A percentile compares a stretch with the other conserved stretches of the same genome.
phyloP scores from a whole-genome alignment of 2,329 filamentous ascomycete species.

The Colletotrichum euphorbiae region DNA sequence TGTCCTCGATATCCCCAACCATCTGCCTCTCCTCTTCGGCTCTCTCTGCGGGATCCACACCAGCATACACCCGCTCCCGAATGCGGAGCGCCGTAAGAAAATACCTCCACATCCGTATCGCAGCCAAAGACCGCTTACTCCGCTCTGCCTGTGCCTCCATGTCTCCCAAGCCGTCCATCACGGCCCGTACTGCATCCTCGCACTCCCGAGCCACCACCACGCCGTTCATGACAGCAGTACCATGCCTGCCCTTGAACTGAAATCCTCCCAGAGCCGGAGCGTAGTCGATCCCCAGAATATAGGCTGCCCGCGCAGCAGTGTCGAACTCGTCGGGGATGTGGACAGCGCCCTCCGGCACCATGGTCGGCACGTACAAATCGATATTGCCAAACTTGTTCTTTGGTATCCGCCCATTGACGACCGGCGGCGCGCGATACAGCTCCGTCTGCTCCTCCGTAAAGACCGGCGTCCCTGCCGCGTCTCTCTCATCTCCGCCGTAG shows the following conservation, averaged over 20 bases:
- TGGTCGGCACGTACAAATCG: slow-evolving; percentile 90
- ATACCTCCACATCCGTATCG: slow-evolving; percentile 73
- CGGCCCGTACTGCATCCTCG: slow-evolving; percentile 76
- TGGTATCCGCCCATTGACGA: slow-evolving; percentile 80
- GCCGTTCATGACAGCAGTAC: slow-evolving; percentile 85
- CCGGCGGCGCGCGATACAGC: slow-evolving; percentile 79
- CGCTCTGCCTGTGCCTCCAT: slow-evolving; percentile 73
- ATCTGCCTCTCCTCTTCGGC: slow-evolving; percentile 47
- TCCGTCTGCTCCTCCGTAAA: slow-evolving; percentile 76
- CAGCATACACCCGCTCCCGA: slow-evolving; percentile 75
- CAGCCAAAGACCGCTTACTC: slow-evolving; percentile 78
- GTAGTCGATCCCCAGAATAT: slow-evolving; percentile 82
- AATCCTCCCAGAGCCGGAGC: slow-evolving; percentile 93
- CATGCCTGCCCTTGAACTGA: slow-evolving; percentile 84
- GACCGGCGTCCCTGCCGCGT: slow-evolving; percentile 65
- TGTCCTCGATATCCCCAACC: background rate
- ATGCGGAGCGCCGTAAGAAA: slow-evolving; percentile 84
- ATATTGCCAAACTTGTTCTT: slow-evolving; percentile 96
- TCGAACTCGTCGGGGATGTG: slow-evolving; percentile 69
- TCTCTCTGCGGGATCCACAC: slow-evolving; percentile 62
- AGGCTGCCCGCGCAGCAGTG: slow-evolving; percentile 77
- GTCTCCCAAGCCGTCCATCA: slow-evolving; percentile 75
- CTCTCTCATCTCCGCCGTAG: slow-evolving; percentile 57
- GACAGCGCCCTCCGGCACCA: slow-evolving; percentile 85
- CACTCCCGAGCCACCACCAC: slow-evolving; percentile 80